phyloP scores from a whole-genome alignment of 139 green algal species.

The Picochlorum sp. region DNA sequence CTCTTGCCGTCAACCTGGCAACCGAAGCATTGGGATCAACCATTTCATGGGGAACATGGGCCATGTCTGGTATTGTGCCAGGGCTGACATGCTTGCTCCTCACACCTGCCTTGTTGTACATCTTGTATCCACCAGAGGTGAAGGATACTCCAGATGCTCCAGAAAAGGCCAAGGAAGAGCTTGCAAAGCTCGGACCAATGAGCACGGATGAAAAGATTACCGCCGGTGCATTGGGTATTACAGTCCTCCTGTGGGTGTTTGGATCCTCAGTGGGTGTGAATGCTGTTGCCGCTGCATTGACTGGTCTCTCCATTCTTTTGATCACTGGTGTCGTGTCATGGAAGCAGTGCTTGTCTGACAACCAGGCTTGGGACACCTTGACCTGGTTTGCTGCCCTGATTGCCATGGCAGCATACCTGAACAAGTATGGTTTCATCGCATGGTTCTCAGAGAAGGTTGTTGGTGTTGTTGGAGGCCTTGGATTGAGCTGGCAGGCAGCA shows the following conservation, averaged over 20 bases:
- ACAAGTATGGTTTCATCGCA: conserved; percentile 96
- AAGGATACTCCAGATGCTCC: conserved; percentile 94
- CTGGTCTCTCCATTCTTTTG: conserved; percentile 89
- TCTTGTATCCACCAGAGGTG: conserved; percentile 90
- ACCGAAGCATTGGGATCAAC: conserved; percentile 64
- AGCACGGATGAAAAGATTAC: conserved; percentile 94
- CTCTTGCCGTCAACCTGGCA: conserved; percentile 93
- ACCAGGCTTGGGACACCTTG: conserved; percentile 93
- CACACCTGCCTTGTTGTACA: conserved; percentile 89
- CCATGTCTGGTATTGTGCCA: conserved; percentile 81
- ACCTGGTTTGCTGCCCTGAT: conserved; percentile 99
- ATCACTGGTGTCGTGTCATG: conserved; percentile 78
- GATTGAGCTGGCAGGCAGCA: conserved; percentile 87
- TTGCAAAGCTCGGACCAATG: conserved; percentile 91
- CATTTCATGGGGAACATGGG: conserved; percentile 91
- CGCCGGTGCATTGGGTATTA: conserved; percentile 71
- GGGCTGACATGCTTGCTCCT: conserved; percentile 73
- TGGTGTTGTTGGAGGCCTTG: conserved; percentile 66
- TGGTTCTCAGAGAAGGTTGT: conserved; percentile 91
- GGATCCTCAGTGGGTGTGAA: conserved; percentile 81
- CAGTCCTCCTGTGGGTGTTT: conserved; percentile 90
- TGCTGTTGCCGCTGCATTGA: conserved; percentile 89
- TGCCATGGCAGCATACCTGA: conserved; percentile 95
- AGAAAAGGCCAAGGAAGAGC: conserved; percentile 65
- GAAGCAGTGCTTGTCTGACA: conserved; percentile 63